Evolutionary conservation across 495 filamentous ascomycete species (phyloP).

Genomic region (Aspergillus homomorphus): DNA sequence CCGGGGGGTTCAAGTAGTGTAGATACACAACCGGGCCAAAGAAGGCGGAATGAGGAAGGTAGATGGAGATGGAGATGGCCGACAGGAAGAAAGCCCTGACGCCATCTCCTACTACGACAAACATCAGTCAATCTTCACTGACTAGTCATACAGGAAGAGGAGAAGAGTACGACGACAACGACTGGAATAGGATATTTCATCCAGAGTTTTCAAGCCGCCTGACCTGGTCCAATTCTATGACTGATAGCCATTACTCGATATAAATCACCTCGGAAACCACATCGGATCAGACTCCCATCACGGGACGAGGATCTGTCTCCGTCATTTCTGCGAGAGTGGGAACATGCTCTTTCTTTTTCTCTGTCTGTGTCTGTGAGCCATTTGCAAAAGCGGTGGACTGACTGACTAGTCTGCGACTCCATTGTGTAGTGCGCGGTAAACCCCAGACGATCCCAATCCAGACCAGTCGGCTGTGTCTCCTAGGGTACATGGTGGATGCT

Average conservation of each 20-base stretch:
- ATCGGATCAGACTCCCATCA: conserved; percentile 12
- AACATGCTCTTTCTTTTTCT: background rate
- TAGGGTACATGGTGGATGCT: conserved; percentile 1
- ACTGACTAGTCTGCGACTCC: background rate
- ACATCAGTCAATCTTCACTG: background rate
- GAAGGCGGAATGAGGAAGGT: too few relatives aligned
- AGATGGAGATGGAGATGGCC: background rate
- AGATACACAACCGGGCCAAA: background rate
- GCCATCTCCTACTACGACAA: background rate
- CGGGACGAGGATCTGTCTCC: background rate
- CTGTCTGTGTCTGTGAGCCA: background rate
- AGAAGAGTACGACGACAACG: background rate
- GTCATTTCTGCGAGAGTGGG: background rate
- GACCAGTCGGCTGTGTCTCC: conserved; percentile 7
- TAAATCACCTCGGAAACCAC: conserved; percentile 13
- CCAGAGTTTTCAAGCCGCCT: conserved; percentile 5
- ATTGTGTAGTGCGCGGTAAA: conserved; percentile 4
- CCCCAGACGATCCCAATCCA: conserved; percentile 23
- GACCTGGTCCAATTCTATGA: conserved; percentile 14
- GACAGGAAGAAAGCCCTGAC: background rate
- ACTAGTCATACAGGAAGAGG: background rate
- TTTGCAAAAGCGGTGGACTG: conserved; percentile 3
- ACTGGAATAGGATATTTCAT: background rate
- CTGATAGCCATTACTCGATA: conserved; percentile 24
- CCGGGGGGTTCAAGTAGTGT: background rate